Percentiles rank a stretch among this genome's conserved stretches.
Conservation (phyloP, 306 rosid species). For the Prunus kanzakura region DNA sequence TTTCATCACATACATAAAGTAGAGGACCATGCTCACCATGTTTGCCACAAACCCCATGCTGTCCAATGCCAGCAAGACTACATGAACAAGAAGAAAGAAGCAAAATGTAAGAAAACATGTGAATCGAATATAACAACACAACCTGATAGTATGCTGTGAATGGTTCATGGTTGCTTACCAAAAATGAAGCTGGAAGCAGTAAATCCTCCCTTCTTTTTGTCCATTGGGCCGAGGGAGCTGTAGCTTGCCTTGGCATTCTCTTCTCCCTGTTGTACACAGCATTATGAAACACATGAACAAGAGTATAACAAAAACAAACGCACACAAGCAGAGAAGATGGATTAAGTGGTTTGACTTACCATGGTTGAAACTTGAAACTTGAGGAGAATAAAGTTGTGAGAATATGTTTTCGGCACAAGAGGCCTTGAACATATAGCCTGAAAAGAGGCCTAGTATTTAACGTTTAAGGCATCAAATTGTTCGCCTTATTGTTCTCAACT, state of each 20-base stretch:
- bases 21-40: constrained; percentile 70
- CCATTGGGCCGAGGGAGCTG: constrained; percentile 26
- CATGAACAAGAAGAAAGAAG: background rate
- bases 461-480: constrained; percentile 31
- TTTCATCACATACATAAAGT: constrained; percentile 58
- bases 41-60: constrained; percentile 84
- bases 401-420: constrained; percentile 1
- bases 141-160: background rate
- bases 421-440: constrained; percentile 6
- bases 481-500: constrained; percentile 23
- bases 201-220: constrained; percentile 63
- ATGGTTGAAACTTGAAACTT: constrained; percentile 1
- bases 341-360: constrained; percentile 1
- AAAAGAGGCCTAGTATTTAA: constrained; percentile 31
- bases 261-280: constrained; percentile 19
- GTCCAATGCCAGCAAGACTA: constrained; percentile 69
- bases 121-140: constrained; percentile 10
- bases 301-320: background rate
- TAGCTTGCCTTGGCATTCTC: constrained; percentile 34
- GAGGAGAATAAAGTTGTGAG: background rate
- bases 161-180: constrained; percentile 36
- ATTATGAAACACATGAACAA: background rate
- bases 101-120: background rate
- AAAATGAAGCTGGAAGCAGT: constrained; percentile 65
- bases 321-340: constrained; percentile 20